These are phyloP conservation scores for Amauroascus verrucosus DNA, from an alignment of 2,329 filamentous ascomycete genomes.

Conservation along the genomic window DNA sequence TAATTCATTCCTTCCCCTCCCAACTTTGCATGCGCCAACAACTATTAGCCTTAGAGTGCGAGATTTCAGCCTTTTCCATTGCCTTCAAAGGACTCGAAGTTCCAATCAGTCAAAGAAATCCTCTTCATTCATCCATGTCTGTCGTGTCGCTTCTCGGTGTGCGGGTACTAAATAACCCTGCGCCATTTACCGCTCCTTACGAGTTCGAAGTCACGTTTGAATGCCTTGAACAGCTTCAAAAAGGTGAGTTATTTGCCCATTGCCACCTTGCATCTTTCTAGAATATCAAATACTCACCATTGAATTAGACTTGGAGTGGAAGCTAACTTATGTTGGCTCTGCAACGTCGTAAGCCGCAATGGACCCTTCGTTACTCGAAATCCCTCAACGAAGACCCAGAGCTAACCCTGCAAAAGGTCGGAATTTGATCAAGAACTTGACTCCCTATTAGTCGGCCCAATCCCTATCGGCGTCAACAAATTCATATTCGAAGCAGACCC, in stretches of 20 bases:
- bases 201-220: slow-evolving; percentile 99
- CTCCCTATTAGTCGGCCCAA: slow-evolving; percentile 90
- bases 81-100: background rate
- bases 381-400: background rate
- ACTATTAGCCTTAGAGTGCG: background rate
- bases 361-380: slow-evolving; percentile 4
- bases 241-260: slow-evolving; percentile 48
- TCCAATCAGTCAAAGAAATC: background rate
- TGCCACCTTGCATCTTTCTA: slow-evolving; percentile 15
- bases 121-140: slow-evolving; percentile 55
- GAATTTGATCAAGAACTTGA: slow-evolving; percentile 98
- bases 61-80: background rate
- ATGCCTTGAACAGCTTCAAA: slow-evolving; percentile 86
- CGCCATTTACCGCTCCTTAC: slow-evolving; percentile 83
- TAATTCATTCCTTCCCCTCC: background rate
- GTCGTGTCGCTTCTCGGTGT: slow-evolving; percentile 93
- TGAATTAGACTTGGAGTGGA: slow-evolving; percentile 85
- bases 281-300: background rate
- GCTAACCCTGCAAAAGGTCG: slow-evolving; percentile 47
- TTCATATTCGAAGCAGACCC: slow-evolving; percentile 95
- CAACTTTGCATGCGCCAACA: background rate
- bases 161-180: slow-evolving; percentile 93
- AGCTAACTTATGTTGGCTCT: slow-evolving; percentile 96
- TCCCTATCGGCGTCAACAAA: slow-evolving; percentile 95
- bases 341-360: slow-evolving; percentile 80